Percentiles rank a stretch among this genome's conserved stretches.
Evolutionary conservation across 2,329 filamentous ascomycete species (phyloP).

Genomic region (Pyrenochaeta sp.): DNA sequence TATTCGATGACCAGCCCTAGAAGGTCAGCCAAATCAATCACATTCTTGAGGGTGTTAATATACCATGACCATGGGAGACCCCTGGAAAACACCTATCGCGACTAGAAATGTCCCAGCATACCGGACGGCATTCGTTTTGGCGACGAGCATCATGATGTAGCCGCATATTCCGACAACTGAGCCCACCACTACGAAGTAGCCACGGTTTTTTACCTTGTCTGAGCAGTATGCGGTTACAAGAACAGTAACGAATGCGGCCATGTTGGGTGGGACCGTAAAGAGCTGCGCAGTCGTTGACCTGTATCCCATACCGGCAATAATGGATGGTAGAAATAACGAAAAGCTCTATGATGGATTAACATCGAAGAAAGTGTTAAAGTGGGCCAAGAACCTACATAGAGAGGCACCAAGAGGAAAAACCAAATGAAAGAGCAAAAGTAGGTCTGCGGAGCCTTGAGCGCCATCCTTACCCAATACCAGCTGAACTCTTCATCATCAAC

Average conservation of each 20-base stretch:
- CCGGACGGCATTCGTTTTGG: constrained; percentile 40
- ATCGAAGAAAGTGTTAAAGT: background rate
- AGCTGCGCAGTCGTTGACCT: constrained; percentile 50
- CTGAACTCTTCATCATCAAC: constrained; percentile 51
- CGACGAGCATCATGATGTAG: constrained; percentile 63
- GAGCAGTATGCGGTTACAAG: constrained; percentile 54
- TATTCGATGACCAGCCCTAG: constrained; percentile 54
- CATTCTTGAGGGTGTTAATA: background rate
- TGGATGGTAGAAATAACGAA: constrained; percentile 51
- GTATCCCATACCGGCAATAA: constrained; percentile 50
- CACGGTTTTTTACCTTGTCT: constrained; percentile 51
- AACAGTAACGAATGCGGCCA: constrained; percentile 52
- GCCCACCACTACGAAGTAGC: constrained; percentile 62
- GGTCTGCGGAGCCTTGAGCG: constrained; percentile 42
- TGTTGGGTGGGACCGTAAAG: constrained; percentile 52
- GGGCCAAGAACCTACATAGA: constrained; percentile 41
- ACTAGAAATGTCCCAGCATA: constrained; percentile 54
- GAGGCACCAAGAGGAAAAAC: constrained; percentile 54
- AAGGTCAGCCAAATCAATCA: background rate
- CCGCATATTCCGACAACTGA: constrained; percentile 56
- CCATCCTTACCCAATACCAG: constrained; percentile 53
- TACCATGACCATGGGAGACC: constrained; percentile 46
- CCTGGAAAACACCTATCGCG: constrained; percentile 54
- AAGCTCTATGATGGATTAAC: constrained; percentile 34
- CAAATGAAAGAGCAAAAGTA: constrained; percentile 51